Percentiles rank a stretch among this genome's conserved stretches.
phyloP scores from a whole-genome alignment of 176 grass and related monocot species.

The Phoenix dactylifera region DNA sequence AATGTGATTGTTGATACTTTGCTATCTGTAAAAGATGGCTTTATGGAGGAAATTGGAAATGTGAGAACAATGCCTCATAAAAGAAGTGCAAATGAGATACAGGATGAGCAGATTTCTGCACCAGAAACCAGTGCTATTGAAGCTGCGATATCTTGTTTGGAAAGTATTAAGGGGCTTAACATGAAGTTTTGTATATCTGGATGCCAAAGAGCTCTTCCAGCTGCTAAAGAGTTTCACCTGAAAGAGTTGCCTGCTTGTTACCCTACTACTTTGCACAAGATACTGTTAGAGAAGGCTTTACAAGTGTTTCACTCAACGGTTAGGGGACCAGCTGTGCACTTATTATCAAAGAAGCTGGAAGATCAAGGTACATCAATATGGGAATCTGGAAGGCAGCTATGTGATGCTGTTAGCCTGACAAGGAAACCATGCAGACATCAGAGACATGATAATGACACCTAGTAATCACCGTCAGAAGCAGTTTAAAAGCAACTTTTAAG shows the following conservation, averaged over 20 bases:
- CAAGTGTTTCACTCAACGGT: slow-evolving; percentile 55
- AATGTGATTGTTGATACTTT: slow-evolving; percentile 48
- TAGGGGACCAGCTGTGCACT: slow-evolving; percentile 63
- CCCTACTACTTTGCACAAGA: slow-evolving; percentile 55
- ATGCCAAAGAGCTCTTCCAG: slow-evolving; percentile 77
- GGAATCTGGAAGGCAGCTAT: slow-evolving; percentile 94
- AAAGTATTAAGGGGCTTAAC: slow-evolving; percentile 55
- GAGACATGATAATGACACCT: slow-evolving; percentile 28
- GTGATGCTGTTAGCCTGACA: slow-evolving; percentile 69
- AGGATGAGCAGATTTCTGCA: slow-evolving; percentile 28
- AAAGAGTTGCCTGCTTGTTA: slow-evolving; percentile 75
- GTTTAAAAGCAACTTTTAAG: slow-evolving; percentile 49
- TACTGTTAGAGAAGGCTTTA: slow-evolving; percentile 67
- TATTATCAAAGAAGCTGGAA: slow-evolving; percentile 68
- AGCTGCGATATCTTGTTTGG: slow-evolving; percentile 55
- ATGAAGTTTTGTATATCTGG: slow-evolving; percentile 82
- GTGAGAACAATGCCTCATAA: slow-evolving; percentile 5
- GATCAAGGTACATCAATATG: slow-evolving; percentile 66
- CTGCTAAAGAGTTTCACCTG: slow-evolving; percentile 62
- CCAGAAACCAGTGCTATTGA: slow-evolving; percentile 33
- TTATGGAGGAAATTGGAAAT: slow-evolving; percentile 24
- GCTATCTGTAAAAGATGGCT: slow-evolving; percentile 22
- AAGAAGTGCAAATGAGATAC: slow-evolving; percentile 18
- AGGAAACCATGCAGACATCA: slow-evolving; percentile 69
- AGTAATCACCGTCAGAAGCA: slow-evolving; percentile 17